These are phyloP conservation scores for Rhizopogon roseolus DNA, from an alignment of 768 basidiomycete species.

Conservation along the genomic window DNA sequence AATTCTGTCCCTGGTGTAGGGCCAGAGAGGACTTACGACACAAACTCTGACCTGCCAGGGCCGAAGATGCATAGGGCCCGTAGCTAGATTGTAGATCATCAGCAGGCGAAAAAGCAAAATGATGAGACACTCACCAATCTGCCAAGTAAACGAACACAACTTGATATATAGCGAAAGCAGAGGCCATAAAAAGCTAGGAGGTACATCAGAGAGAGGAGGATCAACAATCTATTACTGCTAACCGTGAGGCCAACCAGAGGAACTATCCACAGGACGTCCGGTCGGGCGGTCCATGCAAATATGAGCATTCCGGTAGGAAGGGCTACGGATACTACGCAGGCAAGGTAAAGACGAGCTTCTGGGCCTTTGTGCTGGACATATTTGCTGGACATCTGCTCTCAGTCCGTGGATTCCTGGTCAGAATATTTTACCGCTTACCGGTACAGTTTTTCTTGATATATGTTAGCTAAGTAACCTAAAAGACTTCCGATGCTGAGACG, in stretches of 20 bases:
- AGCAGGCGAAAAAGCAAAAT: neutral
- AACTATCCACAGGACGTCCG: conserved; percentile 55
- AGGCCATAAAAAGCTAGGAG: conserved; percentile 44
- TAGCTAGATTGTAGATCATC: conserved; percentile 27
- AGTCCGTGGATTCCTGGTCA: conserved; percentile 13
- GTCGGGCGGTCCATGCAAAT: conserved; percentile 63
- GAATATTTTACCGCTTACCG: conserved; percentile 27
- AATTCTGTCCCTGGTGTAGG: neutral
- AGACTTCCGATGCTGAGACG: conserved; percentile 47
- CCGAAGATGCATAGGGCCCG: conserved; percentile 62
- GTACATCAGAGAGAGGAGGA: neutral
- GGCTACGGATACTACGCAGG: conserved; percentile 49
- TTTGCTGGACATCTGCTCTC: conserved; percentile 18
- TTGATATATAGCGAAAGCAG: conserved; percentile 51
- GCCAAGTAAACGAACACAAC: conserved; percentile 58
- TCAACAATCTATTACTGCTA: neutral
- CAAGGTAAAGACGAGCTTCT: conserved; percentile 58
- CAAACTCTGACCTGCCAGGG: conserved; percentile 63
- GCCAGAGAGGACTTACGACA: conserved; percentile 36
- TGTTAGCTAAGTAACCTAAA: conserved; percentile 41
- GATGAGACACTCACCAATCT: conserved; percentile 42
- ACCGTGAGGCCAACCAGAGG: conserved; percentile 24
- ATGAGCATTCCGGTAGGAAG: conserved; percentile 64
- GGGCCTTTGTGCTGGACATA: conserved; percentile 30
- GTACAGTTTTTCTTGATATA: conserved; percentile 48